A percentile compares a stretch with the other conserved stretches of the same genome.
These are phyloP conservation scores for Zasmidium cellare DNA, from an alignment of 2,329 filamentous ascomycete species.

Conservation along the genomic window DNA sequence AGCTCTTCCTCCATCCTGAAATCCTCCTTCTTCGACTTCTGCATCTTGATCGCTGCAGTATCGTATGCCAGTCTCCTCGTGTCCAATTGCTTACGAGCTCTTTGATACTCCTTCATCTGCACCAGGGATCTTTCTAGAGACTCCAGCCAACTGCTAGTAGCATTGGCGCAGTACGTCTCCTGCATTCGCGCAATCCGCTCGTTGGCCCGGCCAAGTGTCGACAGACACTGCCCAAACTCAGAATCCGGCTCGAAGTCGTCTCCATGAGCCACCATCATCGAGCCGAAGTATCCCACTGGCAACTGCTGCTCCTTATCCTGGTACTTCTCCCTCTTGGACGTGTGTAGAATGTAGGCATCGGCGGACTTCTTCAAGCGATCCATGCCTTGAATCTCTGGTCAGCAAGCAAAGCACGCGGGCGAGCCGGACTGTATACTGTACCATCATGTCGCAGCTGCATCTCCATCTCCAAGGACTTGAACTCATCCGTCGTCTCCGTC, in stretches of 20 bases:
- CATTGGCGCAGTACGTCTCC: conserved; percentile 75
- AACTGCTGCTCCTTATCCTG: conserved; percentile 87
- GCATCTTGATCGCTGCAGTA: conserved; percentile 82
- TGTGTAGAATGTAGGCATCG: conserved; percentile 81
- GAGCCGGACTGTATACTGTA: conserved; percentile 41
- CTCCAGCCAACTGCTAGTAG: conserved; percentile 83
- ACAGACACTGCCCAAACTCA: conserved; percentile 84
- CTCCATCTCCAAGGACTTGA: conserved; percentile 84
- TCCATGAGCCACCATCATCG: conserved; percentile 83
- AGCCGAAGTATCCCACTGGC: conserved; percentile 75
- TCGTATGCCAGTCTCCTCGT: conserved; percentile 86
- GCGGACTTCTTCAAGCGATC: conserved; percentile 85
- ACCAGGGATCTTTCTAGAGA: conserved; percentile 84
- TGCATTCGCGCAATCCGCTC: conserved; percentile 84
- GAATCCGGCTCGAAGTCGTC: conserved; percentile 91
- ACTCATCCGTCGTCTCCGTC: conserved; percentile 84
- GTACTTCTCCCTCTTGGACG: conserved; percentile 78
- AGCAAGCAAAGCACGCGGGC: conserved; percentile 3
- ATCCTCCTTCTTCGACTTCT: conserved; percentile 91
- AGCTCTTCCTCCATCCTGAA: conserved; percentile 92
- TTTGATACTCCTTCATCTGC: conserved; percentile 97
- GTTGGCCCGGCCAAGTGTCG: conserved; percentile 77
- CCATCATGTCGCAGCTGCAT: conserved; percentile 88
- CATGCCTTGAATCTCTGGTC: conserved; percentile 63
- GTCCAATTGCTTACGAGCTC: conserved; percentile 91